These are phyloP conservation scores for Myriosclerotinia curreyana DNA, from an alignment of 2,329 filamentous ascomycete genomes.

Conservation along the genomic window DNA sequence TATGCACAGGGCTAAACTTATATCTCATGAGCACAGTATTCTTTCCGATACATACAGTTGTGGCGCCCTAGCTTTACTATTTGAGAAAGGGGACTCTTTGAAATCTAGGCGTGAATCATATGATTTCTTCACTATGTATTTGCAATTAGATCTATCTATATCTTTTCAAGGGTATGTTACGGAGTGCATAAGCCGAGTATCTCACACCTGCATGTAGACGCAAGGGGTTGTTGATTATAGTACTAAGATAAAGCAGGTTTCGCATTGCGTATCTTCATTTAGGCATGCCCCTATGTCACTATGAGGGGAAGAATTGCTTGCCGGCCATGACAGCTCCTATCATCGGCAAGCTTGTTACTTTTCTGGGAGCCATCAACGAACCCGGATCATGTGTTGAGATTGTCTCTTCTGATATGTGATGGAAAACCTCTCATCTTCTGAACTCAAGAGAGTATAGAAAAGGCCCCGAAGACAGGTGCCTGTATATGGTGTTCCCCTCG, in stretches of 20 bases:
- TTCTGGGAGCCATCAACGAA: background rate
- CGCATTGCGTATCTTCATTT: too few relatives aligned
- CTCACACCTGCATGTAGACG: slow-evolving; percentile 30
- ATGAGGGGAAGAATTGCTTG: background rate
- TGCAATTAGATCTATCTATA: slow-evolving; percentile 10
- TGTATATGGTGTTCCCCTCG: background rate
- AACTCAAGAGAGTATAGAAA: background rate
- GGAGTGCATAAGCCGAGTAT: slow-evolving; percentile 35
- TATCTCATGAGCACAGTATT: too few relatives aligned
- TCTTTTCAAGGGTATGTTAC: slow-evolving; percentile 21
- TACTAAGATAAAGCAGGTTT: slow-evolving; percentile 23
- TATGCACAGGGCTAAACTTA: too few relatives aligned
- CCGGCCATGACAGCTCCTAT: background rate
- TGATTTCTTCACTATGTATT: slow-evolving; percentile 27
- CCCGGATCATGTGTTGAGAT: too few relatives aligned
- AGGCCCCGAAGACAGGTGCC: background rate
- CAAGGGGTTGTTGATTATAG: slow-evolving; percentile 26
- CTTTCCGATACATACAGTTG: too few relatives aligned
- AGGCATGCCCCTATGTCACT: slow-evolving; percentile 46
- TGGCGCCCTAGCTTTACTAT: too few relatives aligned
- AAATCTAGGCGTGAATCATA: slow-evolving; percentile 28
- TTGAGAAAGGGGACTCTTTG: too few relatives aligned
- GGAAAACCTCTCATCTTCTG: background rate
- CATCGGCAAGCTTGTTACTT: background rate
- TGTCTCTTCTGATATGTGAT: background rate